These are phyloP conservation scores for Acanthamoeba rhysodes DNA, from an alignment of 208 protist species.

Conservation along the genomic window DNA sequence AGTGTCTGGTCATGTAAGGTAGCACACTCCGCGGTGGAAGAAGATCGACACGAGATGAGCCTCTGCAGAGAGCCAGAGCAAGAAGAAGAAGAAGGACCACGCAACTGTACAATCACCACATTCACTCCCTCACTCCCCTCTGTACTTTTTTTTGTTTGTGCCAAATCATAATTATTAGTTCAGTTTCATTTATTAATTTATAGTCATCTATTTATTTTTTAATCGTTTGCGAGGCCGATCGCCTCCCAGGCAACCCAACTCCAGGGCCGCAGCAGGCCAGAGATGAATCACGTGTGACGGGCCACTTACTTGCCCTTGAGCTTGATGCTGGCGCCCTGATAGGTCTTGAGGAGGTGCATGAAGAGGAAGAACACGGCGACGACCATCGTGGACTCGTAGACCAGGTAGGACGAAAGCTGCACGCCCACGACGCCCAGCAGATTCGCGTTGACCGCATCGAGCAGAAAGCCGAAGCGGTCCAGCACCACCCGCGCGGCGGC, in stretches of 20 bases:
- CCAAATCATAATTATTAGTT: background rate
- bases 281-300: too few species aligned
- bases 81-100: background rate
- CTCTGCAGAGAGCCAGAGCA: background rate
- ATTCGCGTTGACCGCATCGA: background rate
- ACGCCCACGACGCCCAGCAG: background rate
- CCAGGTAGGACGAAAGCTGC: conserved; percentile 26
- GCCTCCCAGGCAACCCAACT: too few species aligned
- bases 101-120: background rate
- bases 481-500: background rate
- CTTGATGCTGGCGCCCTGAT: background rate
- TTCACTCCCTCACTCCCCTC: background rate
- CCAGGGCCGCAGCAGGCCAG: too few species aligned
- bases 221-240: too few species aligned
- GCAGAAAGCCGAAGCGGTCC: background rate
- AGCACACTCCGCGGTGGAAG: too few species aligned
- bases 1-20: background rate
- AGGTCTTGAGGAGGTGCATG: conserved; percentile 17
- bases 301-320: background rate
- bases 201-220: too few species aligned
- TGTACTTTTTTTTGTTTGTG: background rate
- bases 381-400: background rate
- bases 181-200: background rate
- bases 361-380: conserved; percentile 3
- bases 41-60: background rate